Percentiles rank a stretch among this genome's conserved stretches.
Evolutionary conservation across 2,329 filamentous ascomycete species (phyloP).

Genomic region (Conoideocrella luteorostrata): DNA sequence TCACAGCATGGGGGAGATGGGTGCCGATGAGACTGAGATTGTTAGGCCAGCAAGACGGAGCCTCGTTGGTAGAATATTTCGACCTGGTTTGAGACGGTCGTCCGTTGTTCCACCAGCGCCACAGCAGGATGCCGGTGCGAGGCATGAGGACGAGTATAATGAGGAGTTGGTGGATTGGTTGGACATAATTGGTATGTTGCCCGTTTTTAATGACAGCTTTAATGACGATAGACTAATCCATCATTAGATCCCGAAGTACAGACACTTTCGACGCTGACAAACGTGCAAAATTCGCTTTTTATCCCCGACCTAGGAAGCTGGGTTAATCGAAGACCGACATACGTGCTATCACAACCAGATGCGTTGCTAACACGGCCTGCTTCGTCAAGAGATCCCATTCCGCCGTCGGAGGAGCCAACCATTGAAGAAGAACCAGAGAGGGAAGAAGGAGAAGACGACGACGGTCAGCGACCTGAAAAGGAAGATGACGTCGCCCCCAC

Average conservation of each 20-base stretch:
- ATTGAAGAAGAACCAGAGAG: background rate
- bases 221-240: background rate
- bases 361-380: background rate
- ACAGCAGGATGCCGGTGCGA: conserved; percentile 10
- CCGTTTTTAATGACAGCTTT: background rate
- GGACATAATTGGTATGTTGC: conserved; percentile 31
- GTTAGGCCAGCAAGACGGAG: background rate
- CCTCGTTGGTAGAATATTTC: conserved; percentile 7
- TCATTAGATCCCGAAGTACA: conserved; percentile 71
- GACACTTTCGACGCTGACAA: conserved; percentile 76
- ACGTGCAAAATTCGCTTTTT: conserved; percentile 86
- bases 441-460: background rate
- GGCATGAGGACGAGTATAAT: conserved; percentile 27
- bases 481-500: conserved; percentile 15
- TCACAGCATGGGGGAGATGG: background rate
- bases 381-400: background rate
- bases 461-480: conserved; percentile 10
- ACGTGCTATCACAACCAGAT: conserved; percentile 53
- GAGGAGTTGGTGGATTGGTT: conserved; percentile 34
- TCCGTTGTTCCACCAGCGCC: conserved; percentile 1
- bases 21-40: background rate
- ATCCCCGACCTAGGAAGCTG: conserved; percentile 71
- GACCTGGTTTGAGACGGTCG: conserved; percentile 5
- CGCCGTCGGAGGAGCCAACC: conserved; percentile 13
- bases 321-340: conserved; percentile 73